Base-by-base conservation (phyloP, 805 yeast genomes). In the Metschnikowia proteae region DNA sequence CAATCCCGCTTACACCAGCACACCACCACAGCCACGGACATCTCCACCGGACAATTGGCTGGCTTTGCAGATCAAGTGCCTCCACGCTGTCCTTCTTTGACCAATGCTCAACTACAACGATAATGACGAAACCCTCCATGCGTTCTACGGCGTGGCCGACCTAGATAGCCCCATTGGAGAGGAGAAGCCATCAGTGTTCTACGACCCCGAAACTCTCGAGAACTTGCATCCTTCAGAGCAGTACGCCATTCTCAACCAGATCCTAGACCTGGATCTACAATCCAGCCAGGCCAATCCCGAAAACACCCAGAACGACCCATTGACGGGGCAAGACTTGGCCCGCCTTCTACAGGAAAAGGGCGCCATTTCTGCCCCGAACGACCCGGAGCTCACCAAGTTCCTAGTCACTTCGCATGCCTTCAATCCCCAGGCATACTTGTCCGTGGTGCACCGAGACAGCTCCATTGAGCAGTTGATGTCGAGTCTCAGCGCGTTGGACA, bases 331-430 rank as follows among this genome's bases (percentile, higher is more conserved):
- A 9, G 62, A 69, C 45, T 58, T 71, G 26, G 59, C 65, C 10
- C 50, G 58, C 11, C 57, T 56, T 5, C 60, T 72, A 45, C 43
- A 64, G n/a, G 40, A 52, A 1, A 51, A 57, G 26, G 61, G 63
- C 28, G 54, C 62, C 23, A 58, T 71, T 6, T 33, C 52, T 4
- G 60, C 71, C 5, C 52, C 47, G n/a, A 52, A 55, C 46, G 76
- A 73, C 52, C 68, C 70, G 1, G 52, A 56, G 7, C 45, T 71
- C 28, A 55, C 58, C 38, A 60, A 64, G 41, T 73, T 58, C 55
- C 53, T 73, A 42, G 69, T 71, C 13, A 60, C 71, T 8, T 68
- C 73, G 5, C 67, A 69, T 49, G 52, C 56, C 29, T 73, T 72
- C 59, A 63, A 64, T 45, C 60, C 73, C 22, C 65, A 62, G 45